phyloP scores from a whole-genome alignment of 345 rosid genomes.

The Fremontodendron californicum region DNA sequence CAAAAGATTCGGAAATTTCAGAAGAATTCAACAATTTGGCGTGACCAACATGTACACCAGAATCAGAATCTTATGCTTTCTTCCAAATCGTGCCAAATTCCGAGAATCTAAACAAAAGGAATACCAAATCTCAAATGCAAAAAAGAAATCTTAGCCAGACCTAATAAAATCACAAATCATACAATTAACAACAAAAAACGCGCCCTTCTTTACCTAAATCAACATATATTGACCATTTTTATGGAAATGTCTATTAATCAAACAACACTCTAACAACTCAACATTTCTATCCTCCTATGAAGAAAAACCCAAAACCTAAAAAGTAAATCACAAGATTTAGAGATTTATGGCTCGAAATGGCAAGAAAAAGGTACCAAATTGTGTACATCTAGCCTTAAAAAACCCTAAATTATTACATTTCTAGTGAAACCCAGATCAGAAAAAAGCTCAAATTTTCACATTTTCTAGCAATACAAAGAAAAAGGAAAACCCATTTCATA shows the following conservation, averaged over 20 bases:
- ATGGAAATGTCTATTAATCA: not conserved
- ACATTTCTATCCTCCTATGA: not conserved
- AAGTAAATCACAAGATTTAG: constrained; percentile 9
- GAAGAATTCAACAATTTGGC: not conserved
- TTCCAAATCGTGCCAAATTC: constrained; percentile 8
- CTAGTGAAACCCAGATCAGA: constrained; percentile 3
- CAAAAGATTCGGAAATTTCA: constrained; percentile 19
- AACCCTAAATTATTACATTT: not conserved
- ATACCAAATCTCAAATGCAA: constrained; percentile 2
- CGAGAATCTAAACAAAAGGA: not conserved
- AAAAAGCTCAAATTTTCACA: not conserved
- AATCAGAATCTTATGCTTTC: constrained; percentile 3
- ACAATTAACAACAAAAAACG: not conserved
- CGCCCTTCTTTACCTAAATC: not conserved
- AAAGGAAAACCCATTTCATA: constrained; percentile 32
- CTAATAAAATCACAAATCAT: not conserved
- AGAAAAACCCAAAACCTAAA: constrained; percentile 19
- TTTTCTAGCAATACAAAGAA: not conserved
- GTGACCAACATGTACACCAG: not conserved
- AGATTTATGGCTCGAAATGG: not conserved
- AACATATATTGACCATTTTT: not conserved
- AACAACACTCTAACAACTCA: not conserved
- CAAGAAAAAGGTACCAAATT: not conserved
- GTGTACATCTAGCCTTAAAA: constrained; percentile 3
- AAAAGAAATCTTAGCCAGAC: not conserved